phyloP scores from a whole-genome alignment of 345 rosid genomes.

The Citrus trifoliata region DNA sequence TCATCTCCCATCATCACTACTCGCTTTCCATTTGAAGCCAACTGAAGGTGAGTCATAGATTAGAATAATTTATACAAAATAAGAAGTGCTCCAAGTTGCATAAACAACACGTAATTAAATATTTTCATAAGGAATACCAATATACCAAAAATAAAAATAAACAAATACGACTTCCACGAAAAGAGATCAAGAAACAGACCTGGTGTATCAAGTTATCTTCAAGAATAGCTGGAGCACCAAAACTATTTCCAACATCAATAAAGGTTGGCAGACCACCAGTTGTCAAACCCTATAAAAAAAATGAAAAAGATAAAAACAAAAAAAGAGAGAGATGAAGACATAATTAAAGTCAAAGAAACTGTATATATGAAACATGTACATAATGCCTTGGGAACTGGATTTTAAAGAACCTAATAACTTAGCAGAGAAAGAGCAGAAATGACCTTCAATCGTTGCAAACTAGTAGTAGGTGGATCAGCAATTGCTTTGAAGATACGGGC shows the following conservation, averaged over 20 bases:
- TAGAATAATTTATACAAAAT: neutral
- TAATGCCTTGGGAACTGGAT: neutral
- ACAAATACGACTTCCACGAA: neutral
- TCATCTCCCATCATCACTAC: conserved; percentile 97
- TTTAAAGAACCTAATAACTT: neutral
- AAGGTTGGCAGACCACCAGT: conserved; percentile 96
- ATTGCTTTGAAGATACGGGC: conserved; percentile 87
- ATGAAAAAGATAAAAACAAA: neutral
- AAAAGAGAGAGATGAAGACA: neutral
- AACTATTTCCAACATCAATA: conserved; percentile 88
- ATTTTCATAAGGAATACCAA: neutral
- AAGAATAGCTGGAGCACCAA: conserved; percentile 90
- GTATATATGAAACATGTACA: neutral
- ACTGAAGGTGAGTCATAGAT: conserved; percentile 29
- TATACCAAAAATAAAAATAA: neutral
- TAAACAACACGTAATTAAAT: neutral
- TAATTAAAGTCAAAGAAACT: neutral
- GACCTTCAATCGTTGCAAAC: conserved; percentile 90
- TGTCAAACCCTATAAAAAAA: conserved; percentile 63
- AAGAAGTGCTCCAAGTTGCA: neutral
- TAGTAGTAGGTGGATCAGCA: conserved; percentile 98
- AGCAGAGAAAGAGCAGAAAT: neutral
- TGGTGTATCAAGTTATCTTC: conserved; percentile 84
- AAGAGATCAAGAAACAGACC: conserved; percentile 31
- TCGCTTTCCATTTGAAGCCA: conserved; percentile 73